Evolutionary conservation across 202 grass and related monocot genomes (phyloP), one percentile per base, ranked within the genome.

Genomic region (Alloteropsis angusta): DNA sequence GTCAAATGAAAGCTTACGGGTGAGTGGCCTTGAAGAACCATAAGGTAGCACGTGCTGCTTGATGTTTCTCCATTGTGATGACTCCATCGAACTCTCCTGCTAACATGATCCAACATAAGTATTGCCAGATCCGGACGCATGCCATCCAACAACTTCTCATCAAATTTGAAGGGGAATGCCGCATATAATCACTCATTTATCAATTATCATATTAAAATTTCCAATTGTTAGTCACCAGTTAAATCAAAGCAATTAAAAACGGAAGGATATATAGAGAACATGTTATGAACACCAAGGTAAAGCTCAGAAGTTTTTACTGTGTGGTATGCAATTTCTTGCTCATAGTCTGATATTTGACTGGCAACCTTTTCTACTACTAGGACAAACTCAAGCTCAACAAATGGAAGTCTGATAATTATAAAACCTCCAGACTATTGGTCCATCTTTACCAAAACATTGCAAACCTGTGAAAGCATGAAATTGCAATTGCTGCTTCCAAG

Each of bases 11-110:
- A 89, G 82, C 72, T 96, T 96, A 30, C 86, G 71, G 76, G 90
- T 93, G 45, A 96, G 79, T 3, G 89, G 85, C 70, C 93, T 96
- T 34, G 92, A 89, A 85, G 63, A 91, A 65, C 90, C 90, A 71
- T 89, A 89, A 60, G 96, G 90, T 80, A 93, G 82, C 54, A 91
- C 82, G 22, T 99, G 92, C 17, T 90, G 90, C 77, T 93, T 96
- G 70, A 91, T 88, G 86, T 71, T 96, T 87, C 88, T 93, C 92
- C 92, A 96, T 60, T 99, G 89, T 69, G 79, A 78, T 69, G 86
- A 34, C 58, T 87, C 93, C 42, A 91, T 74, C 0, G 73, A 84
- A 42, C 84, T 84, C 73, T 93, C 96, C 96, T 99, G 84, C 66
- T 14, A 77, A 80, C 56, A 73, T 88, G 52, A 64, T 43, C 46